Evolutionary conservation across 768 basidiomycete species (phyloP), one percentile per base, ranked within the genome.

Genomic region (Asterophora parasitica): DNA sequence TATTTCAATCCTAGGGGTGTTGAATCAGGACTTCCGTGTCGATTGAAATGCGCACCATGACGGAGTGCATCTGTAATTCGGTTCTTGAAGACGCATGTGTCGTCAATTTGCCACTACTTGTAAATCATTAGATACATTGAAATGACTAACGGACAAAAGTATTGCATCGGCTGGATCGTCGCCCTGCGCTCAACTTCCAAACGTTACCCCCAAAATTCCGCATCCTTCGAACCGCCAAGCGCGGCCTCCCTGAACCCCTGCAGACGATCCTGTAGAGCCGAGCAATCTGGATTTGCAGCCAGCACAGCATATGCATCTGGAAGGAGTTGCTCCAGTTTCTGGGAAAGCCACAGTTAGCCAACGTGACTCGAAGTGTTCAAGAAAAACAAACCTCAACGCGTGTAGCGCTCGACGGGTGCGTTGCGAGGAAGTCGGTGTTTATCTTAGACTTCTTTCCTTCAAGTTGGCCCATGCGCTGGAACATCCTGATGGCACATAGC

Each of bases 361-460:
- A 36, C 20, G 47, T 28, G 20, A 36, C 15, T 17, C 36, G 36
- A 23, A 16, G 38, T 19, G 10, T 32, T 12, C 11, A 12, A 48
- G 36, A 16, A 11, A 27, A 12, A 53, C 78, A 49, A 53, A 88
- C 90, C 72, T 83, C 73, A 49, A 90, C 80, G 16, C 93, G 80
- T 58, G 74, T 82, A 33, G 75, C 69, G 17, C 84, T 82, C 4
- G 82, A 73, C 0, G 94, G 94, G 65, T 97, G 94, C 0, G 94
- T 96, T 20, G 71, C 71, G 28, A 93, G 61, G 67, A 97, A 89
- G 44, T 82, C 80, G 20, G 59, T 49, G 38, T 34, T 60, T 32
- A 15, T 60, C 39, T 17, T 65, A 57, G 42, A 60, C 45, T 13
- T 52, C n/a, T 66, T 59, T 13, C 71, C 64, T 62, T 92, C 87